Base-by-base conservation (phyloP, 352 stramenopile genomes). In the Globisporangium barbulae region DNA sequence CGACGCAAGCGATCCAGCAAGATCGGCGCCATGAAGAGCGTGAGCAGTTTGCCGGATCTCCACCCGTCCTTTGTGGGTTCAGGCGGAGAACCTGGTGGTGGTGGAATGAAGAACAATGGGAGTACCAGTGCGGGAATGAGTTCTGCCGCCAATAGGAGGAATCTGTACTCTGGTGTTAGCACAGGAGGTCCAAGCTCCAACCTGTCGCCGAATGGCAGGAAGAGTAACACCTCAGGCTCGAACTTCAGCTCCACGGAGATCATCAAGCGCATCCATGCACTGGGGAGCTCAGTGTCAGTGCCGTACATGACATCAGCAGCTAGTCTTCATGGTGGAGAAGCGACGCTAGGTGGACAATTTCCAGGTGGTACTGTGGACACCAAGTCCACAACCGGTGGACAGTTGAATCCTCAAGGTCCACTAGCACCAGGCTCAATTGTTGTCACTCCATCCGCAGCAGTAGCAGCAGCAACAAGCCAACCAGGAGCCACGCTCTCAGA, bases 221-320 rank as follows among this genome's bases (percentile, higher is more conserved):
- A 30, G 25, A 25, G 31, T 2, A 54, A 41, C n/a, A 21, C 33
- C 39, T 28, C 59, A 35, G 30, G 54, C 19, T 49, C 50, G 13
- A 49, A 22, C 5, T 63, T 87, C 47, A 88, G 77, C 57, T 71
- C 69, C 1, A 61, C 30, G 0, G 79, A 91, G 37, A 71, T 91
- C 28, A 83, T 89, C 54, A 73, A 61, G 21, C 77, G 74, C 48
- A 75, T 91, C 25, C 71, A 89, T 31, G 61, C 77, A 7, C 64
- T 91, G 1, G 78, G 74, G 25, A 85, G 67, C 5, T 89, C 76
- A 0, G 52, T 70, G 5, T 89, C 81, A 0, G 60, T 62, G 2
- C 75, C 79, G 6, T 31, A 60, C 28, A 53, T 65, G 52, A 17
- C 62, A 12, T 53, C 59, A 30, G 41, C 42, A 19, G 48, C 60